A percentile compares a stretch with the other conserved stretches of the same genome.
phyloP scores from a whole-genome alignment of 2,329 filamentous ascomycete genomes.

The Exophiala xenobiotica region DNA sequence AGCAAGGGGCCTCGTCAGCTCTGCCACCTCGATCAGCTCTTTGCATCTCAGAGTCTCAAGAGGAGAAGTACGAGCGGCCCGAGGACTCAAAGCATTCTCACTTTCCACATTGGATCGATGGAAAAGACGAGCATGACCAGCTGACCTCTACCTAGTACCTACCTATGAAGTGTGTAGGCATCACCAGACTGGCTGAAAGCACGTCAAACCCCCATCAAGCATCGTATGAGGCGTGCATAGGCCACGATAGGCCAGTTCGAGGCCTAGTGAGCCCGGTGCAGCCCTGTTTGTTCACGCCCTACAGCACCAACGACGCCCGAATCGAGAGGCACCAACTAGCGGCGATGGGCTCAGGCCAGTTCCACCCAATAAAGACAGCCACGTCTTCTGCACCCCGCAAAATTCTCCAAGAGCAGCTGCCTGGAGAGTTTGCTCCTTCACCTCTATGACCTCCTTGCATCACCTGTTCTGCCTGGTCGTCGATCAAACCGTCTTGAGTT shows the following conservation, averaged over 20 bases:
- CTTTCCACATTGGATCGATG: background rate
- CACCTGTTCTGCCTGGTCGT: background rate
- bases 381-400: constrained; percentile 25
- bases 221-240: constrained; percentile 4
- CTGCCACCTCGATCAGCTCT: too few relatives aligned
- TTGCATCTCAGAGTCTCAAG: too few relatives aligned
- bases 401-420: constrained; percentile 3
- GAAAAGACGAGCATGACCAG: background rate
- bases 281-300: too few relatives aligned
- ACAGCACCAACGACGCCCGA: too few relatives aligned
- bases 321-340: too few relatives aligned
- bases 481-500: background rate
- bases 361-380: constrained; percentile 14
- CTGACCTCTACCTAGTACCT: background rate
- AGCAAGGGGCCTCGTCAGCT: too few relatives aligned
- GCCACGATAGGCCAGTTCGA: too few relatives aligned
- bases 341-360: background rate
- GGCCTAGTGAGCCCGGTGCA: too few relatives aligned
- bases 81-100: background rate
- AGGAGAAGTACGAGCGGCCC: too few relatives aligned
- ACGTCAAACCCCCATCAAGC: background rate
- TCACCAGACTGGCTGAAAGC: constrained; percentile 1
- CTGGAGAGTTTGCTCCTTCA: background rate
- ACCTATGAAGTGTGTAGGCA: too few relatives aligned
- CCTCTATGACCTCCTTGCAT: background rate